Percentiles rank a stretch among this genome's conserved stretches.
Evolutionary conservation across 768 basidiomycete species (phyloP).

Genomic region (Sarcomyxa edulis): DNA sequence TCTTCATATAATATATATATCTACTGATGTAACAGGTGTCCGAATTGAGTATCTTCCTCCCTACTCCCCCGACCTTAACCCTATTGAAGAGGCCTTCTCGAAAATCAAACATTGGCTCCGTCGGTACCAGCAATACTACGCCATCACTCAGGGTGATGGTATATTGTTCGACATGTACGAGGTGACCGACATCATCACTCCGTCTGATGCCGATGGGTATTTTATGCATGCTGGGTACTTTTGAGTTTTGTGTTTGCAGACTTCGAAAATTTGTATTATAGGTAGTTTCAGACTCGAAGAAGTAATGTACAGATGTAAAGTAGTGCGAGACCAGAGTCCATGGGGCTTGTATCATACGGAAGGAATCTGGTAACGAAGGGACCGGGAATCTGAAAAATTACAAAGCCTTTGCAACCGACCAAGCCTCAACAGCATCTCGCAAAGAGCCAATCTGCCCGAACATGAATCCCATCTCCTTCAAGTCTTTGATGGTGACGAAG

Average conservation of each 20-base stretch:
- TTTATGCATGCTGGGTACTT: slow-evolving; percentile 27
- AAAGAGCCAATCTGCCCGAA: slow-evolving; percentile 10
- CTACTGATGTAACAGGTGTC: slow-evolving; percentile 21
- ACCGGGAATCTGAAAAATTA: too few species aligned
- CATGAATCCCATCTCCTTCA: slow-evolving; percentile 12
- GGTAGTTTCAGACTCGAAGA: too few species aligned
- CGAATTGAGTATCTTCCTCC: slow-evolving; percentile 25
- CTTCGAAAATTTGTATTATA: too few species aligned
- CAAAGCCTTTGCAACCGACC: too few species aligned
- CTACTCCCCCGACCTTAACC: slow-evolving; percentile 35
- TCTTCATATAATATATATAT: too few species aligned
- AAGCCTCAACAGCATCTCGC: slow-evolving; percentile 6
- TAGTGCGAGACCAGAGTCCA: too few species aligned
- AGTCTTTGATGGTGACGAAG: slow-evolving; percentile 7
- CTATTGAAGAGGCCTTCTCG: slow-evolving; percentile 34
- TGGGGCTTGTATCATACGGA: too few species aligned
- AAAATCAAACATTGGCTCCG: slow-evolving; percentile 26
- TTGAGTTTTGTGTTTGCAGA: too few species aligned
- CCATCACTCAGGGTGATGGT: slow-evolving; percentile 5
- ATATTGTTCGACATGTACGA: slow-evolving; percentile 22
- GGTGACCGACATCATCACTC: slow-evolving; percentile 20
- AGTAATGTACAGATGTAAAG: too few species aligned
- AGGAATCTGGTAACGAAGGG: too few species aligned
- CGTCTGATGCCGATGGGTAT: slow-evolving; percentile 21
- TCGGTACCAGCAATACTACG: slow-evolving; percentile 11